Evolutionary conservation across 495 filamentous ascomycete genomes (phyloP).

Genomic region (Annulohypoxylon stygium): DNA sequence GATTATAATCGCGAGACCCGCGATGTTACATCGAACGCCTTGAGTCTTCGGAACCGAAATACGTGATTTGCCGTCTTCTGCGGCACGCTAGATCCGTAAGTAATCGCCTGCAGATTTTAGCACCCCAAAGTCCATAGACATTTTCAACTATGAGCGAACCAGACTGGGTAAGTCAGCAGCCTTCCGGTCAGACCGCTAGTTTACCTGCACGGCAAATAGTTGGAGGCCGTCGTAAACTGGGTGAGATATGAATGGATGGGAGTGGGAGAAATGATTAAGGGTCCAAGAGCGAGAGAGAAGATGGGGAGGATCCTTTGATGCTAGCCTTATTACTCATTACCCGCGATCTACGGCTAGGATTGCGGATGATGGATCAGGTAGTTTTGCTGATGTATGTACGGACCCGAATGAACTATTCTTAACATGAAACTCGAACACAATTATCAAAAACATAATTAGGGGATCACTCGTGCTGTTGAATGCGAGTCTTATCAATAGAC

Average conservation of each 20-base stretch:
- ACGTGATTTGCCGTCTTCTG: slow-evolving; percentile 27
- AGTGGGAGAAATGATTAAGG: slow-evolving; percentile 5
- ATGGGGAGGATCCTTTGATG: slow-evolving; percentile 26
- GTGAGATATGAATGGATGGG: slow-evolving; percentile 13
- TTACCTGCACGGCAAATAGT: slow-evolving; percentile 36
- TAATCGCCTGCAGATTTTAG: slow-evolving; percentile 43
- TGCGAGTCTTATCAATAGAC: slow-evolving; percentile 8
- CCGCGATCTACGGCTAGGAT: slow-evolving; percentile 37
- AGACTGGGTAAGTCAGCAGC: slow-evolving; percentile 30
- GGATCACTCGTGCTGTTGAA: slow-evolving; percentile 4
- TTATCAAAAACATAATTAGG: background rate
- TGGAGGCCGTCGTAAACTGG: slow-evolving; percentile 34
- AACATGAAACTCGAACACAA: background rate
- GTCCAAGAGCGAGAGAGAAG: background rate
- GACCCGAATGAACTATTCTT: slow-evolving; percentile 1
- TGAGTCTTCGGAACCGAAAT: slow-evolving; percentile 35
- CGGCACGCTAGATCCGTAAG: slow-evolving; percentile 37
- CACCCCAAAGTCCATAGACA: slow-evolving; percentile 25
- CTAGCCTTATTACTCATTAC: slow-evolving; percentile 19
- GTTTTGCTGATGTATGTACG: background rate
- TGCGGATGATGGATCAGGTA: slow-evolving; percentile 16
- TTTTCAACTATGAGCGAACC: slow-evolving; percentile 19
- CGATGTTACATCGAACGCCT: slow-evolving; percentile 35
- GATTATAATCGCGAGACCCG: slow-evolving; percentile 26
- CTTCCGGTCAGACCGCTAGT: slow-evolving; percentile 44